Conservation (phyloP, 148 eudicot genomes). For the Fagopyrum homotropicum region DNA sequence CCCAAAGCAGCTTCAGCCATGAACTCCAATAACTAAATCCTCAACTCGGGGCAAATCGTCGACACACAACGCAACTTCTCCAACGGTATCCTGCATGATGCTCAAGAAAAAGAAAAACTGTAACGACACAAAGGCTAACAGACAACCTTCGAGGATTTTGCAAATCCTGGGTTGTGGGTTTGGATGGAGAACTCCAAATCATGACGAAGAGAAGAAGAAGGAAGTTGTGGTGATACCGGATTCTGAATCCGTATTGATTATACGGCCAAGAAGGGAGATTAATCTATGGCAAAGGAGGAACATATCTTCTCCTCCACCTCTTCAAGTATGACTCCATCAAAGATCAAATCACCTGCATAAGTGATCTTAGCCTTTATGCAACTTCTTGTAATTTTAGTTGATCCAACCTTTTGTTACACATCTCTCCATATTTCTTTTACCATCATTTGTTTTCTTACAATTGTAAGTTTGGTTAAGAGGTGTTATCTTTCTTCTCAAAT, state of each 20-base stretch:
- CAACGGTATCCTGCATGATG: not conserved
- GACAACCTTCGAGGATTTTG: not conserved
- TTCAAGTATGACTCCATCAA: constrained; percentile 6
- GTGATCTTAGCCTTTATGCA: not conserved
- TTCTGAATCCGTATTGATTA: not conserved
- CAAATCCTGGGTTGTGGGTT: not conserved
- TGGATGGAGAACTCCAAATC: not conserved
- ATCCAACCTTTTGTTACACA: not conserved
- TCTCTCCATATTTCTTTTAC: too few relatives aligned
- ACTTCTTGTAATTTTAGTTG: not conserved
- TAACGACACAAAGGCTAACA: not conserved
- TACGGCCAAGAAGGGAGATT: constrained; percentile 8
- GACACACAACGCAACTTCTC: constrained; percentile 8
- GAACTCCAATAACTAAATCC: not conserved
- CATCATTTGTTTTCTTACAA: too few relatives aligned
- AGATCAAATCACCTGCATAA: not conserved
- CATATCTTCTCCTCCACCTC: constrained; percentile 7
- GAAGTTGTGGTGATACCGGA: not conserved
- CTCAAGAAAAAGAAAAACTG: not conserved
- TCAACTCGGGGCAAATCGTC: not conserved
- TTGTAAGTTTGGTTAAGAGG: not conserved
- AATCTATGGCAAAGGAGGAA: constrained; percentile 13
- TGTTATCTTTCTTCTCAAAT: too few relatives aligned
- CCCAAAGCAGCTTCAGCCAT: constrained; percentile 4
- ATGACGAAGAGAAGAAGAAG: not conserved